Evolutionary conservation across 176 grass and related monocot genomes (phyloP).

Genomic region (Miscanthus lutarioriparius): DNA sequence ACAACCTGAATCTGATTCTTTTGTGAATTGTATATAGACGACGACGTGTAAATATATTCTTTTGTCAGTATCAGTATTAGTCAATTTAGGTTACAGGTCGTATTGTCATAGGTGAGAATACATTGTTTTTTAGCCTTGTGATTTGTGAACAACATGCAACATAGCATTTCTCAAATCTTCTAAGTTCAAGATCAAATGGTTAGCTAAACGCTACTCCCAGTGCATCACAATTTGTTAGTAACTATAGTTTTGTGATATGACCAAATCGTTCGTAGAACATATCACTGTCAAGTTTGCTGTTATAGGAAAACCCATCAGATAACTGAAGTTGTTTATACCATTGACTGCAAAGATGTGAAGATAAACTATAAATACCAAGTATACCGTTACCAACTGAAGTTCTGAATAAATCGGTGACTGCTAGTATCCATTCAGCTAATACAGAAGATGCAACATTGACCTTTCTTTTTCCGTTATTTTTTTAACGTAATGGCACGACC

Average conservation of each 20-base stretch:
- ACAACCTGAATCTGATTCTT: background rate
- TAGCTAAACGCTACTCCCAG: background rate
- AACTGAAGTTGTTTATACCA: background rate
- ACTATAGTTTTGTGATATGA: background rate
- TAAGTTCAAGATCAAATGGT: background rate
- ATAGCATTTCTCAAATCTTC: no score
- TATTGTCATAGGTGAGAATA: background rate
- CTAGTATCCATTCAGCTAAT: constrained; percentile 7
- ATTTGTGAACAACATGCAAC: no score
- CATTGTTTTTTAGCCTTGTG: background rate
- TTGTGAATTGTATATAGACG: constrained; percentile 30
- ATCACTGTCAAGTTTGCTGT: background rate
- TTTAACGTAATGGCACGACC: no score
- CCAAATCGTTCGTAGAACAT: background rate
- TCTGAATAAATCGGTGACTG: background rate
- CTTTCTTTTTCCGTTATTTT: background rate
- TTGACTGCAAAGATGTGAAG: background rate
- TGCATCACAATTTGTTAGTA: background rate
- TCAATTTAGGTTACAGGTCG: background rate
- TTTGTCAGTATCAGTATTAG: no score
- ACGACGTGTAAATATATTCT: constrained; percentile 22
- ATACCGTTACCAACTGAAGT: background rate
- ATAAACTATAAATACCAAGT: constrained; percentile 9
- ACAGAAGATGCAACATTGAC: background rate
- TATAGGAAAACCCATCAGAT: background rate